Base-by-base conservation (phyloP, 768 basidiomycete species). In the Paxillus ammoniavirescens region DNA sequence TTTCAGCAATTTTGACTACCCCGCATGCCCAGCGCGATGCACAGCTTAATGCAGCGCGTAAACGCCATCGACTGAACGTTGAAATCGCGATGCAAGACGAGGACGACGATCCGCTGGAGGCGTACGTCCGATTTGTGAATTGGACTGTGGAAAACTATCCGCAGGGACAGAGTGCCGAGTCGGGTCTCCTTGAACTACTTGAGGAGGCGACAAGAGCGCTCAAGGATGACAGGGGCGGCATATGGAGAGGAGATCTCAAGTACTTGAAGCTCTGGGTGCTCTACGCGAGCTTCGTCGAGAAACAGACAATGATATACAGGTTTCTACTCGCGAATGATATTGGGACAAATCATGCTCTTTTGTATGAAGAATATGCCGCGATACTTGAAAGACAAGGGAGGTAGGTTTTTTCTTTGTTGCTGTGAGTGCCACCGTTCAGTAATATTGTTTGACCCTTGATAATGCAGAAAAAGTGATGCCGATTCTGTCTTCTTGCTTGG, bases 131-230 rank as follows among this genome's bases (percentile, higher is more conserved):
- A 55, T 85, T 98, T 59, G 87, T 98, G 48, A 81, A 89, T 47
- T 98, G 95, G 91, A 94, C 91, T 0, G 73, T 94, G 41, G 93
- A 96, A 67, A 93, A 92, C 68, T 96, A 98, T 65, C 94, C 96
- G 0, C 89, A 97, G 55, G 95, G 94, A 5, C 87, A 91, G 52
- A 90, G 87, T 47, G 87, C 87, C 1, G 89, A 93, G 65, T 93
- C 90, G 12, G 91, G 93, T 31, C 78, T 98, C n/a, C 75, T 98
- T 15, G 94, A 96, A 54, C 77, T 98, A 3, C 73, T 99, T 7
- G 97, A 99, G 66, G 90, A 93, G 64, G 91, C 93, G 14, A 97
- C 97, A 1, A 77, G 94, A 31, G 80, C 86, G 8, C 79, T 98
- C 64, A 86, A 93, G 61, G 85, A 87, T 61, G 76, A 91, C 61